Base-by-base conservation (phyloP, 257 asterid genomes). In the Nicotiana paniculata region DNA sequence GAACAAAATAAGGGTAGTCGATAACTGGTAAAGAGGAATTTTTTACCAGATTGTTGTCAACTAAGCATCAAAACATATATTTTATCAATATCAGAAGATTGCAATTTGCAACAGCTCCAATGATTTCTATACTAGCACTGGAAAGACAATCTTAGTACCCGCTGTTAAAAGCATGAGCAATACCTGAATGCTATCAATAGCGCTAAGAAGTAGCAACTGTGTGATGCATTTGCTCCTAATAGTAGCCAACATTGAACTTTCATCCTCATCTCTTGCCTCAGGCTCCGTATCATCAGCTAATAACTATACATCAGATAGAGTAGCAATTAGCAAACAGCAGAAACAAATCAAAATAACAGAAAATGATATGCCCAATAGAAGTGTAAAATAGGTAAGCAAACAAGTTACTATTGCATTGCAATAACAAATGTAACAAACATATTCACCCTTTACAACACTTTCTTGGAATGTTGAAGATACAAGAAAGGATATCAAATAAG, bases 171-270 rank as follows among this genome's bases (percentile, higher is more conserved):
- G 63, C 46, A 75, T 5, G 9, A 51, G 64, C 74, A 63, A 55
- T 88, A 96, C 99, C 98, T 96, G 99, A 86, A 96, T 96, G 89
- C 93, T 88, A 75, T 96, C 98, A 83, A 96, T 93, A 85, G 93
- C 97, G 84, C 95, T 97, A 80, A 96, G 87, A 85, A 96, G 94
- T 89, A 96, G 87, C 88, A 96, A 87, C 88, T 96, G 99, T 4
- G 98, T 94, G 82, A 96, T 89, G 84, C 99, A 94, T 91, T 96
- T 96, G 92, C 98, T 93, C 92, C 99, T 87, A 81, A 96, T 91
- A 84, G 89, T 89, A 87, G 90, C 93, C 88, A 93, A 79, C 51
- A 89, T 62, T 28, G 93, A 91, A 91, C 93, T 93, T 90, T 95
- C 98, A 83, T 88, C 97, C 86, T 90, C 98, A 62, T 93, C 92